Evolutionary conservation across 129 eudicot genomes (phyloP), one percentile per base, ranked within the genome.

Genomic region (Artemisia argyi): DNA sequence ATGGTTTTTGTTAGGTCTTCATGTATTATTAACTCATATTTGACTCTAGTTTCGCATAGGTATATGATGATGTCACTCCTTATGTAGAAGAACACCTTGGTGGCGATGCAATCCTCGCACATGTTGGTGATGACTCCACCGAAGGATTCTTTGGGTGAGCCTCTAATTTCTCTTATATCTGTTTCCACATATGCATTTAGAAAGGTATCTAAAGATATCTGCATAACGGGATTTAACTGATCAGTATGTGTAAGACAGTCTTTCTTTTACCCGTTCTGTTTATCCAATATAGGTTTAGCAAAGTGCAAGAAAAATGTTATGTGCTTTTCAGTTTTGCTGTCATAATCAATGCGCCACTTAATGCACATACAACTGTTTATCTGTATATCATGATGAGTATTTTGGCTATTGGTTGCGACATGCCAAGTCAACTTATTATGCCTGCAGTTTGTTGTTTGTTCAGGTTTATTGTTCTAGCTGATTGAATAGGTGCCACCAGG

Each of bases 61-160:
- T 93, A 58, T 93, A 89, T 77, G 98, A 89, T 77, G 98, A 93
- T 80, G 95, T 93, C 49, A 89, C 97, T 1, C 82, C 97, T 61
- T 93, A 93, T 69, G 96, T 93, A 49, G 98, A 93, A 81, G 98
- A 93, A 83, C 98, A 93, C 66, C 98, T 97, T 47, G 97, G 98
- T 61, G 98, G 98, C 48, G 98, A 93, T 84, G 98, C 98, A 44
- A 93, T 89, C 84, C 79, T 93, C 46, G 86, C 79, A 4, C 95
- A 93, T 84, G 96, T 96, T 54, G 95, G 98, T 47, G 96, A 87
- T 74, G 98, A 93, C 78, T 87, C 98, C 22, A 93, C 98, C n/a
- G 85, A 87, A 80, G 98, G 98, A 19, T 93, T 93, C 73, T 93
- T 65, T 54, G 97, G 97, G 98, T 93, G 79, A 69, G 80, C 39